Base-by-base conservation (phyloP, 1,284 basidiomycete species). In the Moesziomyces aphidis region DNA sequence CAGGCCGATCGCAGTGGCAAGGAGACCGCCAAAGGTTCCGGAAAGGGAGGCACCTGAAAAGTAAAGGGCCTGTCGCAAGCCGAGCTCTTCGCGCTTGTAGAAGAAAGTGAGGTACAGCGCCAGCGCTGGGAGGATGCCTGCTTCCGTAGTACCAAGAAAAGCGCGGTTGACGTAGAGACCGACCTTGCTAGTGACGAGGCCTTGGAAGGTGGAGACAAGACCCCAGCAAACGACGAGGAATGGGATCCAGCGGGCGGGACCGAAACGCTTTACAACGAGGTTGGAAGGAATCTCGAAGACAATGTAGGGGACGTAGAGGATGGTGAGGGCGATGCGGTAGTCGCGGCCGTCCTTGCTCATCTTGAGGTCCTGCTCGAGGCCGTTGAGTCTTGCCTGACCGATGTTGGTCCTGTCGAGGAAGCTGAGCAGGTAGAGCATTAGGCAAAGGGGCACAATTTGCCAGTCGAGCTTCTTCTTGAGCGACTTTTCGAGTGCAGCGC, bases 231-330 rank as follows among this genome's bases (percentile, higher is more conserved):
- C 55, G 26, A 82, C 66, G 10, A 83, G 75, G 26, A 66, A 42
- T 17, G 80, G 79, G 36, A 81, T 78, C 78, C 76, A 81, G 17
- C 68, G 50, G 2, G 70, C 63, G 0, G 81, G 57, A 6, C 79
- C 79, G 28, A 83, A 17, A 23, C 58, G 72, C 28, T 85, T 74
- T 15, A 83, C 61, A 4, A 81, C 46, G 9, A 83, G 56, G 21
- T 83, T 79, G 11, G 79, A 75, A 0, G 78, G 77, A 28, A 83
- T 70, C 28, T 83, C 82, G 43, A 83, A 71, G 22, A 73, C 34
- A 31, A 83, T 83, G 67, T 85, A 86, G 5, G 78, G 69, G 0
- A 80, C 67, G 60, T 82, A 83, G n/a, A 80, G 73, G 4, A 80
- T 71, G n/a, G 68, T 70, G 10, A 76, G 61, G 42, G 73, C 76